These are phyloP conservation scores for Terfezia boudieri DNA, from an alignment of 495 filamentous ascomycete species.

Conservation along the genomic window DNA sequence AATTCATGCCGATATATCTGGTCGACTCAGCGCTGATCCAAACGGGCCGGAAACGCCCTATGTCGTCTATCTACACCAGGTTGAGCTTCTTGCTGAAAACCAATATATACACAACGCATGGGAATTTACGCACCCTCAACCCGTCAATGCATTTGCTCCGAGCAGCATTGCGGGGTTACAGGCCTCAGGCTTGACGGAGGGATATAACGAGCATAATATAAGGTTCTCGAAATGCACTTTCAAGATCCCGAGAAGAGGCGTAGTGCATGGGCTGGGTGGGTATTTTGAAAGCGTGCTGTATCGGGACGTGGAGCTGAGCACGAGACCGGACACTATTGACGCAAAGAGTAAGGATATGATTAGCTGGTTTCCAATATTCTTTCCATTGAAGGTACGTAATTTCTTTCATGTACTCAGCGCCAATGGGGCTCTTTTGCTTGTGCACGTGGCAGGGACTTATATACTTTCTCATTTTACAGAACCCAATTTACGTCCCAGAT, in stretches of 20 bases:
- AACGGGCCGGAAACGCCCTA: slow-evolving; percentile 66
- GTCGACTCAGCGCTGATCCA: slow-evolving; percentile 35
- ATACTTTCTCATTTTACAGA: slow-evolving; percentile 26
- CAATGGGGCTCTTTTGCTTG: slow-evolving; percentile 51
- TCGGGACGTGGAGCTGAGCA: slow-evolving; percentile 63
- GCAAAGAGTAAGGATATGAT: slow-evolving; percentile 90
- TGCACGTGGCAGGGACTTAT: neutral
- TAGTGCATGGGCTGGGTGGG: slow-evolving; percentile 75
- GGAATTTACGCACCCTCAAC: slow-evolving; percentile 42
- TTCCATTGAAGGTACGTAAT: slow-evolving; percentile 68
- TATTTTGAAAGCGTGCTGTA: slow-evolving; percentile 95
- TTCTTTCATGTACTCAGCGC: slow-evolving; percentile 16
- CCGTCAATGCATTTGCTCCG: slow-evolving; percentile 21
- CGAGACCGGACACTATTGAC: slow-evolving; percentile 77
- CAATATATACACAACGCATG: slow-evolving; percentile 43
- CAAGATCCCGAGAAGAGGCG: slow-evolving; percentile 36
- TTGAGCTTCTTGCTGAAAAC: slow-evolving; percentile 53
- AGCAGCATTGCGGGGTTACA: slow-evolving; percentile 26
- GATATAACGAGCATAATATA: slow-evolving; percentile 71
- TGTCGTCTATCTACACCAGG: slow-evolving; percentile 75
- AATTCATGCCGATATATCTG: slow-evolving; percentile 54
- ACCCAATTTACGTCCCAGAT: slow-evolving; percentile 69
- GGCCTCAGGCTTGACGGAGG: slow-evolving; percentile 32
- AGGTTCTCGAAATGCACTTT: slow-evolving; percentile 33
- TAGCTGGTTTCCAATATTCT: slow-evolving; percentile 97